Conservation (phyloP, 2,329 filamentous ascomycete genomes). For the Aspergillus quadricinctus region DNA sequence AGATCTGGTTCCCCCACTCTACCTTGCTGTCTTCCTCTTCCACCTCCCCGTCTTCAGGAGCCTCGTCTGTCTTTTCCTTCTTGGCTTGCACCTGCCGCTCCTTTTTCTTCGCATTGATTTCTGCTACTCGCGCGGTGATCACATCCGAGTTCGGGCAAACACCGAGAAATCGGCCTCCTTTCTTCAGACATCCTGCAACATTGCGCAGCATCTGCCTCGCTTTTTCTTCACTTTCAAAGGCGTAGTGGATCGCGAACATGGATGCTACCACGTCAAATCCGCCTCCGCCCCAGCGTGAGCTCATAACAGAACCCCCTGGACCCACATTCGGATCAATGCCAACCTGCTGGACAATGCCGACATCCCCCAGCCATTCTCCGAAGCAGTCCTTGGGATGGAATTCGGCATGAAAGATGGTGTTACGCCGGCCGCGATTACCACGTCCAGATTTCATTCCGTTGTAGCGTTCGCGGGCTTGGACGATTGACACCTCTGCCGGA, state of each 20-base stretch:
- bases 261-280: slow-evolving; percentile 96
- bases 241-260: slow-evolving; percentile 99
- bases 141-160: slow-evolving; percentile 97
- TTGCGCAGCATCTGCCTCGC: slow-evolving; percentile 90
- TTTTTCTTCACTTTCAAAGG: slow-evolving; percentile 88
- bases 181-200: slow-evolving; percentile 83
- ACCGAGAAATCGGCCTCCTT: slow-evolving; percentile 90
- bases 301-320: slow-evolving; percentile 50
- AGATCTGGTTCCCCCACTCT: slow-evolving; percentile 91
- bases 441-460: slow-evolving; percentile 61
- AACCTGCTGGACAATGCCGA: slow-evolving; percentile 77
- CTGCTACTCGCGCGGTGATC: slow-evolving; percentile 71
- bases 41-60: slow-evolving; percentile 43
- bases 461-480: slow-evolving; percentile 84
- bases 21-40: slow-evolving; percentile 63
- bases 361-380: slow-evolving; percentile 73
- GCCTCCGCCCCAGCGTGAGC: slow-evolving; percentile 64
- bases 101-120: slow-evolving; percentile 62
- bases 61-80: slow-evolving; percentile 28
- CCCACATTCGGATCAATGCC: slow-evolving; percentile 74
- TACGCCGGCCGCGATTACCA: slow-evolving; percentile 50
- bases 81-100: slow-evolving; percentile 42
- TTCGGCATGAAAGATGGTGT: slow-evolving; percentile 72
- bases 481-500: slow-evolving; percentile 85
- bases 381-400: slow-evolving; percentile 94